Percentiles rank a stretch among this genome's conserved stretches.
phyloP scores from a whole-genome alignment of 768 basidiomycete genomes.

The Candolleomyces aberdarensis region DNA sequence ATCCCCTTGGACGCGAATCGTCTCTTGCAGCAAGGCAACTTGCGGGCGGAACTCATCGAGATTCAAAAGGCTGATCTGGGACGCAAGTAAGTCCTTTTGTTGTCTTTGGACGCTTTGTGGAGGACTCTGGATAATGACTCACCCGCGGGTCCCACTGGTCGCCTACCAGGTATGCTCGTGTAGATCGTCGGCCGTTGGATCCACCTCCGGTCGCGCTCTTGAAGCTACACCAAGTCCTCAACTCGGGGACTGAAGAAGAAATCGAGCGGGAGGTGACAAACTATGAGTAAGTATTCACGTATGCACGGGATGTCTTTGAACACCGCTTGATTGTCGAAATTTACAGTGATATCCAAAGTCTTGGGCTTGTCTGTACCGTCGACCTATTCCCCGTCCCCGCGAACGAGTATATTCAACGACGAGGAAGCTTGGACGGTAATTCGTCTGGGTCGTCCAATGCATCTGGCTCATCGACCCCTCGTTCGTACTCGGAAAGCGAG shows the following conservation, averaged over 20 bases:
- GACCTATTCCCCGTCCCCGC: slow-evolving; percentile 66
- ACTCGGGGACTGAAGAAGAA: slow-evolving; percentile 39
- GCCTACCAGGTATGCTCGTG: slow-evolving; percentile 48
- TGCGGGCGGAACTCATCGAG: slow-evolving; percentile 54
- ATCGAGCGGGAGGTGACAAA: slow-evolving; percentile 39
- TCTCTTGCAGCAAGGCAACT: slow-evolving; percentile 50
- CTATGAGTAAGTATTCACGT: slow-evolving; percentile 39
- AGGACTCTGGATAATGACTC: no score
- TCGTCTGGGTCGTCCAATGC: background rate
- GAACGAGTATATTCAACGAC: slow-evolving; percentile 7
- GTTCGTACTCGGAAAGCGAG: background rate
- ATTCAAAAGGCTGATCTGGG: slow-evolving; percentile 65
- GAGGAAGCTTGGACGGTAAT: background rate
- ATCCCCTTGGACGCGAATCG: slow-evolving; percentile 58
- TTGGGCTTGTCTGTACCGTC: slow-evolving; percentile 73
- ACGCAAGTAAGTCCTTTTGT: slow-evolving; percentile 49
- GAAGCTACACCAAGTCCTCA: slow-evolving; percentile 42
- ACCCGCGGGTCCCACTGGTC: no score
- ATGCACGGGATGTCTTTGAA: slow-evolving; percentile 2
- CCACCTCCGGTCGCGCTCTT: slow-evolving; percentile 62
- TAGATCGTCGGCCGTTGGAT: slow-evolving; percentile 63
- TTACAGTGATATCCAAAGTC: slow-evolving; percentile 53
- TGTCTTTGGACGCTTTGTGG: slow-evolving; percentile 1
- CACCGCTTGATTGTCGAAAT: slow-evolving; percentile 8
- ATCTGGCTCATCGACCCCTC: background rate